These are phyloP conservation scores for Calamus simplicifolius DNA, from an alignment of 176 grass and related monocot species.

Conservation along the genomic window DNA sequence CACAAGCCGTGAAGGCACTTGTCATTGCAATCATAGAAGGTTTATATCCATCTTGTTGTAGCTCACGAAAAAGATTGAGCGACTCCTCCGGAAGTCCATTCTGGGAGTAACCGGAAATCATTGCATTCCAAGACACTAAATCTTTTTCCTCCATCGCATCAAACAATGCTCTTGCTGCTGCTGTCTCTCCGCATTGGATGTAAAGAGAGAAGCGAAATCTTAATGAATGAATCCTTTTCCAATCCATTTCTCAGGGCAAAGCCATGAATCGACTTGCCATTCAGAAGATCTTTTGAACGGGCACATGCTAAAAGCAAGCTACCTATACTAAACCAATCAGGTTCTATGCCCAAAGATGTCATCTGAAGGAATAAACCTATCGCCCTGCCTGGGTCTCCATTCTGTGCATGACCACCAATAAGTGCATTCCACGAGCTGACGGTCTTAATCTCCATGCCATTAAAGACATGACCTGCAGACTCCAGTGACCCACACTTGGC, in stretches of 20 bases:
- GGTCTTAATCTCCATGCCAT: conserved; percentile 21
- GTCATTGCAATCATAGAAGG: conserved; percentile 33
- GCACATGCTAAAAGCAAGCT: conserved; percentile 49
- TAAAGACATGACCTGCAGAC: conserved; percentile 29
- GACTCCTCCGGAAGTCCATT: conserved; percentile 25
- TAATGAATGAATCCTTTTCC: conserved; percentile 42
- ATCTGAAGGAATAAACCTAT: conserved; percentile 42
- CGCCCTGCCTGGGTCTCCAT: conserved; percentile 17
- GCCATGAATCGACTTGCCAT: conserved; percentile 43
- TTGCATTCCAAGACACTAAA: conserved; percentile 47
- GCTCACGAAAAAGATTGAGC: conserved; percentile 41
- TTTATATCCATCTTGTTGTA: conserved; percentile 19
- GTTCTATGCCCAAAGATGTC: conserved; percentile 17
- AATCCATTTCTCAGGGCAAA: conserved; percentile 54
- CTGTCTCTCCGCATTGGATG: conserved; percentile 26
- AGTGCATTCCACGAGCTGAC: conserved; percentile 50
- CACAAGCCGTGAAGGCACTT: conserved; percentile 45
- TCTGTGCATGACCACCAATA: conserved; percentile 41
- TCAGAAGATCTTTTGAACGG: conserved; percentile 22
- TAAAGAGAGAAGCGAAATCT: conserved; percentile 44
- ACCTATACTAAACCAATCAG: conserved; percentile 53
- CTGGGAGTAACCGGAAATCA: conserved; percentile 54
- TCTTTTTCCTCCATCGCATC: conserved; percentile 29
- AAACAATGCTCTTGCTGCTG: conserved; percentile 24
- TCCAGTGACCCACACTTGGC: conserved; percentile 32